phyloP scores from a whole-genome alignment of 176 grass and related monocot species.

The Eragrostis curvula region DNA sequence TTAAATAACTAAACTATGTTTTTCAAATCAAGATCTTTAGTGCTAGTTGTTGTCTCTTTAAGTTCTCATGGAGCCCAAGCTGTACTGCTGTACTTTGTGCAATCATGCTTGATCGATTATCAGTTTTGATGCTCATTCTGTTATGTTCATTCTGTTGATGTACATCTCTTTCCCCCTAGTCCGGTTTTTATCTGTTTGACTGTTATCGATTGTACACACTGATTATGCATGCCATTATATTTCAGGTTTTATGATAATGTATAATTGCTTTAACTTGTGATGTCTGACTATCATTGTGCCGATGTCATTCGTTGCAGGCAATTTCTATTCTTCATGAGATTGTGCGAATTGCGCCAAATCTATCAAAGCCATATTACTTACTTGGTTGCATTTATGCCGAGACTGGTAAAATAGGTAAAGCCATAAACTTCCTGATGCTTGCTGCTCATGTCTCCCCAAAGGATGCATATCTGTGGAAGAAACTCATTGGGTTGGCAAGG shows the following conservation, averaged over 20 bases:
- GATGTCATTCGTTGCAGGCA: conserved; percentile 47
- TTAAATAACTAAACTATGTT: no score
- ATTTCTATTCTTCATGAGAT: conserved; percentile 85
- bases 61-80: no score
- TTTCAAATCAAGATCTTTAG: no score
- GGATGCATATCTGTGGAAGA: conserved; percentile 85
- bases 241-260: background rate
- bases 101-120: no score
- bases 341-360: conserved; percentile 75
- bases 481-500: conserved; percentile 72
- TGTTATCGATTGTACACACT: background rate
- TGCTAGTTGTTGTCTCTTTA: no score
- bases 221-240: background rate
- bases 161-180: background rate
- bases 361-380: conserved; percentile 77
- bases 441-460: conserved; percentile 85
- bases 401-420: conserved; percentile 68
- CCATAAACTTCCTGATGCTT: conserved; percentile 84
- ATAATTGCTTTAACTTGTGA: conserved; percentile 5
- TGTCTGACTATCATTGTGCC: background rate
- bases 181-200: background rate
- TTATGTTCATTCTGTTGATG: background rate
- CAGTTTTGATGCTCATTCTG: background rate
- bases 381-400: conserved; percentile 82
- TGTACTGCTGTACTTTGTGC: no score